phyloP scores from a whole-genome alignment of 176 grass and related monocot genomes.

The Triticum timopheevii region DNA sequence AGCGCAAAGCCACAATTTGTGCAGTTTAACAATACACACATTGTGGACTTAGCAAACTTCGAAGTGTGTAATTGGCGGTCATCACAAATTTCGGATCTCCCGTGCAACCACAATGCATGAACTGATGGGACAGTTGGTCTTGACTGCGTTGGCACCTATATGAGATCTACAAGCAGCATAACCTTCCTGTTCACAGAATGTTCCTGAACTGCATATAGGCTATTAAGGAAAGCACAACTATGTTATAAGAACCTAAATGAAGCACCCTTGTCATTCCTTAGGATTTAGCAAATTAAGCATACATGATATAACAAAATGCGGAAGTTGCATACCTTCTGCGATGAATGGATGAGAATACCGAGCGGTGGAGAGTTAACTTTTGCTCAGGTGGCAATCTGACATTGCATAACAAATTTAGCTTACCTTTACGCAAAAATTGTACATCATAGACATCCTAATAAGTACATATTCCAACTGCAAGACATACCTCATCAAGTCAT shows the following conservation, averaged over 20 bases:
- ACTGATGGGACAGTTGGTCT: slow-evolving; percentile 73
- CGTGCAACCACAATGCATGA: slow-evolving; percentile 45
- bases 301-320: slow-evolving; percentile 14
- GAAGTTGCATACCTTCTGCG: slow-evolving; percentile 53
- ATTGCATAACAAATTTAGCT: slow-evolving; percentile 22
- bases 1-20: too few species aligned
- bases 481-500: slow-evolving; percentile 75
- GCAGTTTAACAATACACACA: background rate
- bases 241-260: background rate
- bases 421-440: background rate
- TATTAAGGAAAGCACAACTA: background rate
- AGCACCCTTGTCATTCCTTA: background rate
- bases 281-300: background rate
- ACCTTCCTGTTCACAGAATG: slow-evolving; percentile 56
- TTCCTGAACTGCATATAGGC: background rate
- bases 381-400: slow-evolving; percentile 75
- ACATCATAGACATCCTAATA: background rate
- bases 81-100: slow-evolving; percentile 35
- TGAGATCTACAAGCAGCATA: slow-evolving; percentile 81
- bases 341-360: slow-evolving; percentile 53
- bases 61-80: background rate
- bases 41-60: background rate
- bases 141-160: slow-evolving; percentile 71
- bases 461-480: slow-evolving; percentile 6
- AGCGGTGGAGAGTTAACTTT: slow-evolving; percentile 75